These are phyloP conservation scores for Ceratocystis lukuohia DNA, from an alignment of 2,329 filamentous ascomycete genomes.

Conservation along the genomic window DNA sequence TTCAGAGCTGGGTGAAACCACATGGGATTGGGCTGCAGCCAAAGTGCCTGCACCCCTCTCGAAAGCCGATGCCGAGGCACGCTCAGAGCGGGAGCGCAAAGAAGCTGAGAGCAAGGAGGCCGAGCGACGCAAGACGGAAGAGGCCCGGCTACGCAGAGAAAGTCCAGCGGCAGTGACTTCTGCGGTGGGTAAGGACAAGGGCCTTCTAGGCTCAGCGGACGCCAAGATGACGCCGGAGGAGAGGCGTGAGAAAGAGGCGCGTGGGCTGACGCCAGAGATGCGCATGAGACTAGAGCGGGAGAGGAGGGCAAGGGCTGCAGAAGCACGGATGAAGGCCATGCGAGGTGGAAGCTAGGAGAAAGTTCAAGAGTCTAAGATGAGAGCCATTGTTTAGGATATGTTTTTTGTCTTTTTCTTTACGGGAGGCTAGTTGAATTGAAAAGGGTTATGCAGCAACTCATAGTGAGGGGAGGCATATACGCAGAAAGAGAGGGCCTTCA, in stretches of 20 bases:
- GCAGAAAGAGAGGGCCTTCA: no score
- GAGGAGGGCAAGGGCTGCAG: slow-evolving; percentile 76
- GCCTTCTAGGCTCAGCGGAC: slow-evolving; percentile 42
- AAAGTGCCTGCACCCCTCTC: slow-evolving; percentile 59
- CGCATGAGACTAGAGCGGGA: slow-evolving; percentile 73
- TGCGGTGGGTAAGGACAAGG: slow-evolving; percentile 36
- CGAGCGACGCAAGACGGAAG: slow-evolving; percentile 58
- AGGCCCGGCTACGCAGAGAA: slow-evolving; percentile 56
- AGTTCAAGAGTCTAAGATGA: not conserved
- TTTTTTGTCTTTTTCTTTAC: not conserved
- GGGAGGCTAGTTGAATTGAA: no score
- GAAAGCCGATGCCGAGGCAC: slow-evolving; percentile 55
- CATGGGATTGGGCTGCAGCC: slow-evolving; percentile 67
- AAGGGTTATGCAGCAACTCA: no score
- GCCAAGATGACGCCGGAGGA: slow-evolving; percentile 65
- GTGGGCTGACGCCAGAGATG: slow-evolving; percentile 81
- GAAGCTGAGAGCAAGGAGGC: slow-evolving; percentile 56
- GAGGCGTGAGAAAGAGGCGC: slow-evolving; percentile 66
- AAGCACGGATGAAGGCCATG: slow-evolving; percentile 67
- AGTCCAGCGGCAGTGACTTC: slow-evolving; percentile 40
- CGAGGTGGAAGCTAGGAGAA: slow-evolving; percentile 28
- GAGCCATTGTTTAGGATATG: not conserved
- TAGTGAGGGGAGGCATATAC: no score
- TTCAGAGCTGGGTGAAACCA: slow-evolving; percentile 60
- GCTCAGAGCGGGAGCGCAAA: slow-evolving; percentile 55